These are phyloP conservation scores for Phascolomyces articulosus DNA, from an alignment of 371 early-diverging fungal genomes.

Conservation along the genomic window DNA sequence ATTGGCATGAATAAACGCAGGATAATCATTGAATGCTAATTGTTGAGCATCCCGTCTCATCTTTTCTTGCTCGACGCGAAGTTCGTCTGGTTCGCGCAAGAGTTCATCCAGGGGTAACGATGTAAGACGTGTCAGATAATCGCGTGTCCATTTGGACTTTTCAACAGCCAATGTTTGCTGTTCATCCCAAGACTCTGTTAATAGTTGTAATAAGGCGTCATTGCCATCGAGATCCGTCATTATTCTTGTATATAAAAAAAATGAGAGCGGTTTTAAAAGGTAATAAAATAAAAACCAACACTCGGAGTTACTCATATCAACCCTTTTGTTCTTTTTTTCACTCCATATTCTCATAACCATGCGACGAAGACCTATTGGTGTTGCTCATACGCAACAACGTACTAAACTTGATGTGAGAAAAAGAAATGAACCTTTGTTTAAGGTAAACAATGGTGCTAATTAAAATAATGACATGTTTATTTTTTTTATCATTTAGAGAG, in stretches of 20 bases:
- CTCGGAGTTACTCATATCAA: neutral
- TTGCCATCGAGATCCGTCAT: conserved; percentile 22
- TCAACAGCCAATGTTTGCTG: conserved; percentile 10
- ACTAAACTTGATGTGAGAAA: conserved; percentile 32
- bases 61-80: conserved; percentile 58
- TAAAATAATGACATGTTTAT: neutral
- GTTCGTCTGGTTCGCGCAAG: conserved; percentile 50
- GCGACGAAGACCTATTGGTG: conserved; percentile 46
- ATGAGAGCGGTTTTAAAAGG: neutral
- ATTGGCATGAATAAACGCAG: conserved; percentile 69
- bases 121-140: conserved; percentile 67
- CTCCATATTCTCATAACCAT: conserved; percentile 7
- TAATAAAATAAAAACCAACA: neutral
- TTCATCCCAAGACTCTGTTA: conserved; percentile 26
- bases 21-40: conserved; percentile 72
- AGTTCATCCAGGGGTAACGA: conserved; percentile 62
- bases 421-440: neutral
- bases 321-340: neutral
- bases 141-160: conserved; percentile 52
- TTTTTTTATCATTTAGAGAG: conserved; percentile 40
- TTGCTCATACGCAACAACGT: conserved; percentile 33
- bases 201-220: conserved; percentile 29
- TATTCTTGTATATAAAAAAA: neutral
- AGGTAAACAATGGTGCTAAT: neutral
- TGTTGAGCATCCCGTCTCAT: conserved; percentile 68